phyloP scores from a whole-genome alignment of 768 basidiomycete genomes.

The Chalciporus chontae region DNA sequence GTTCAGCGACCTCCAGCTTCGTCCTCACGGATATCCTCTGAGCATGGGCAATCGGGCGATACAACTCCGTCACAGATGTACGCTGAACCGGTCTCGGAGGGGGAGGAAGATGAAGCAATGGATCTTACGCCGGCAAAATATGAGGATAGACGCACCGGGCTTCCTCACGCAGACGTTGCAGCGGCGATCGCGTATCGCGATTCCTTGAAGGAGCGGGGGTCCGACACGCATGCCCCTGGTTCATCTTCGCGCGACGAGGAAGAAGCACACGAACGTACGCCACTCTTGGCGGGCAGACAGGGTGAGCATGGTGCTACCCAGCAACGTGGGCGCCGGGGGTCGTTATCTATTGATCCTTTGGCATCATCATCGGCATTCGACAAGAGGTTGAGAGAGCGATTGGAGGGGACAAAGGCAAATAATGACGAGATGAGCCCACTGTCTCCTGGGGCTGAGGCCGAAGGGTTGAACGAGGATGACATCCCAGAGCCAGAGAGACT shows the following conservation, averaged over 20 bases:
- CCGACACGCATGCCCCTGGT: conserved; percentile 6
- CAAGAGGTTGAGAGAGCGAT: conserved; percentile 69
- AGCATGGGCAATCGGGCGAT: conserved; percentile 40
- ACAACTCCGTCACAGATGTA: conserved; percentile 50
- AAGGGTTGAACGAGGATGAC: conserved; percentile 36
- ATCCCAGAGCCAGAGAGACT: conserved; percentile 49
- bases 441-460: conserved; percentile 29
- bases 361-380: conserved; percentile 81
- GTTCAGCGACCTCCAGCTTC: conserved; percentile 67
- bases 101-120: conserved; percentile 84
- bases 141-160: conserved; percentile 76
- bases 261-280: conserved; percentile 35
- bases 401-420: conserved; percentile 37
- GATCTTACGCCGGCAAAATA: conserved; percentile 68
- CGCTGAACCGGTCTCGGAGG: conserved; percentile 90
- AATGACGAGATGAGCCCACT: conserved; percentile 15
- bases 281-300: conserved; percentile 33
- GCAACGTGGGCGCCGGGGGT: conserved; percentile 20
- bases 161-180: conserved; percentile 69
- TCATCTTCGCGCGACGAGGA: conserved; percentile 20
- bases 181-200: conserved; percentile 88
- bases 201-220: conserved; percentile 54
- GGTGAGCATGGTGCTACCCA: conserved; percentile 20
- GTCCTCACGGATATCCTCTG: conserved; percentile 47
- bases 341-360: conserved; percentile 81